These are phyloP conservation scores for Talaromyces wortmannii DNA, from an alignment of 495 filamentous ascomycete species.

Conservation along the genomic window DNA sequence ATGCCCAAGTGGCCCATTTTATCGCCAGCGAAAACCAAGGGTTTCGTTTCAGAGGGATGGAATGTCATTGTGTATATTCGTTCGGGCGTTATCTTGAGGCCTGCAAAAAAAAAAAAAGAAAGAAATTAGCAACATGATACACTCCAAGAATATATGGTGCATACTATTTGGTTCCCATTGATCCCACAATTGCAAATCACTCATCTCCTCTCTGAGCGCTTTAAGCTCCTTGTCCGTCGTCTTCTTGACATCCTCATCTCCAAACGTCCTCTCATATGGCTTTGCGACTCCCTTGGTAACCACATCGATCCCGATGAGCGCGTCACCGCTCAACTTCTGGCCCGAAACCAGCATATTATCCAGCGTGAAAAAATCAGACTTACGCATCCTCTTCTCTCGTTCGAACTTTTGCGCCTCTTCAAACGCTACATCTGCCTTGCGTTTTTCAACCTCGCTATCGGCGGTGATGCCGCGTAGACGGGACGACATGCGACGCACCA, in stretches of 20 bases:
- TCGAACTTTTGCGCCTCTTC: conserved; percentile 54
- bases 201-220: conserved; percentile 74
- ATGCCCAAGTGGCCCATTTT: conserved; percentile 91
- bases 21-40: conserved; percentile 90
- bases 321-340: conserved; percentile 47
- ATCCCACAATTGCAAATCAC: conserved; percentile 71
- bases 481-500: conserved; percentile 58
- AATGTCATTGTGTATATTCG: conserved; percentile 83
- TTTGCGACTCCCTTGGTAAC: conserved; percentile 61
- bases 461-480: conserved; percentile 59
- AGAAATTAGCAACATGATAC: conserved; percentile 6
- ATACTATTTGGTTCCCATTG: conserved; percentile 70
- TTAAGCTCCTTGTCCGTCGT: conserved; percentile 74
- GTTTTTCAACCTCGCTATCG: conserved; percentile 67
- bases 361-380: conserved; percentile 64
- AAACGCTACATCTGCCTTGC: conserved; percentile 70
- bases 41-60: conserved; percentile 78
- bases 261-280: conserved; percentile 77
- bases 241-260: conserved; percentile 69
- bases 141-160: conserved; percentile 8
- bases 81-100: conserved; percentile 90
- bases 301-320: conserved; percentile 43
- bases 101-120: conserved; percentile 27
- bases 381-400: conserved; percentile 61
- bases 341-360: conserved; percentile 77